Evolutionary conservation across 192 early-diverging fungal species (phyloP), one percentile per base, ranked within the genome.

Genomic region (Coemansia sp.): DNA sequence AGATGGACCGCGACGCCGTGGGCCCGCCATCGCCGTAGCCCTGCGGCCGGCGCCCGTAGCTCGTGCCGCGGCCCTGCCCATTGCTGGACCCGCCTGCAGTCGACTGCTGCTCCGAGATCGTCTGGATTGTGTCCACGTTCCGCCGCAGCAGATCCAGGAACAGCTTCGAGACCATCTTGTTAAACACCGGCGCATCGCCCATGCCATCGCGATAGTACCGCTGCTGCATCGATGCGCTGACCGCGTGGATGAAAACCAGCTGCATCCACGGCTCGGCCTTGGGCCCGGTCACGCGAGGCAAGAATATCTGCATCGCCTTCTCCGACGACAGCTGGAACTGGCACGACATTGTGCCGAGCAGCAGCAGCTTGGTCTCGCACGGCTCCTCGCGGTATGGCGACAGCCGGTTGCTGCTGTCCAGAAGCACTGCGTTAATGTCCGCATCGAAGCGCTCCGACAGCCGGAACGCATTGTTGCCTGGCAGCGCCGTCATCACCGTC

Each of bases 291-390:
- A 92, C 74, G 19, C 84, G 76, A 1, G 92, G 88, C 56, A 95
- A 77, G 19, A 94, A 78, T 1, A 77, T 77, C 28, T 85, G 78
- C 29, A 98, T 70, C 5, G 90, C 87, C 52, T 83, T 85, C 57
- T 85, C 85, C 6, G 89, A 86, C 56, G 92, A 90, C 19, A 91
- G 65, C 38, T 89, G 87, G 57, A 91, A 90, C 63, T 93, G 77
- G n/a, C 88, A 84, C 0, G 83, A 84, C 55, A 96, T 81, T 42
- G 85, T 87, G 32, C 88, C 83, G 0, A 89, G 80, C 62, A 95
- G 80, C 23, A 94, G 81, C 23, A 73, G 56, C 40, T 85, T 81
- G 40, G 93, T 85, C 64, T 96, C 92, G n/a, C 90, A 81, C n/a
- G 81, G 74, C 48, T 86, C 83, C 28, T 84, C 81, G 31, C 76